A percentile compares a stretch with the other conserved stretches of the same genome.
Conservation (phyloP, 1,284 basidiomycete genomes). For the Marasmius oreades region DNA sequence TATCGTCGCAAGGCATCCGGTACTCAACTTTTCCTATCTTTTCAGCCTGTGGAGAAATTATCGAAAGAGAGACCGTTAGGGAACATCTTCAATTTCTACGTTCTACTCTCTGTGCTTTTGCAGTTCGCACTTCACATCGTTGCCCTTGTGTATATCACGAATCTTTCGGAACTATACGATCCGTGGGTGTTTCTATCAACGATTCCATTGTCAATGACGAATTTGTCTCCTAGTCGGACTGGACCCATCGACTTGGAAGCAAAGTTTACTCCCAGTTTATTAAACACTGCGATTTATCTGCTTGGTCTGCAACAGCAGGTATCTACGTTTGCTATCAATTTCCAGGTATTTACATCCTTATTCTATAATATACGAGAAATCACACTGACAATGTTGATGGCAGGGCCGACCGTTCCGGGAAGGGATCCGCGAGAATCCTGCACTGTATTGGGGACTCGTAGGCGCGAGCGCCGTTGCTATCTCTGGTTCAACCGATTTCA, state of each 20-base stretch:
- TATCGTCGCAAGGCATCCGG: neutral
- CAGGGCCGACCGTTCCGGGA: slow-evolving; percentile 94
- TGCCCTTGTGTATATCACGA: slow-evolving; percentile 88
- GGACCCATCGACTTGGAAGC: slow-evolving; percentile 88
- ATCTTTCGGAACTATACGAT: slow-evolving; percentile 73
- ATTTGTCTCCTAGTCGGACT: slow-evolving; percentile 40
- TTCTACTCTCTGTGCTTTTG: slow-evolving; percentile 82
- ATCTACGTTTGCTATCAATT: slow-evolving; percentile 95
- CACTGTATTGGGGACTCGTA: slow-evolving; percentile 88
- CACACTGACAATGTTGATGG: neutral
- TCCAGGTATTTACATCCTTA: slow-evolving; percentile 54
- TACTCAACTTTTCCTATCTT: slow-evolving; percentile 3
- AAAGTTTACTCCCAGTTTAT: slow-evolving; percentile 88
- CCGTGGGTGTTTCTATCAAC: slow-evolving; percentile 50
- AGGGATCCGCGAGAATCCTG: slow-evolving; percentile 89
- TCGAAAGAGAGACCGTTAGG: slow-evolving; percentile 88
- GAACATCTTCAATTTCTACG: slow-evolving; percentile 95
- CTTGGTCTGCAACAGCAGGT: slow-evolving; percentile 93
- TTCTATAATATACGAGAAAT: neutral
- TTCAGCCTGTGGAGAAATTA: slow-evolving; percentile 85
- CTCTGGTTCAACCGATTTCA: slow-evolving; percentile 88
- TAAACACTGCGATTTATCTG: slow-evolving; percentile 95
- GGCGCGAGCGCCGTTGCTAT: slow-evolving; percentile 88
- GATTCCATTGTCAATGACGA: slow-evolving; percentile 2
- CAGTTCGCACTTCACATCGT: slow-evolving; percentile 92